A percentile compares a stretch with the other conserved stretches of the same genome.
These are phyloP conservation scores for Nakaseomyces bracarensis DNA, from an alignment of 1,139 yeast species.

Conservation along the genomic window DNA sequence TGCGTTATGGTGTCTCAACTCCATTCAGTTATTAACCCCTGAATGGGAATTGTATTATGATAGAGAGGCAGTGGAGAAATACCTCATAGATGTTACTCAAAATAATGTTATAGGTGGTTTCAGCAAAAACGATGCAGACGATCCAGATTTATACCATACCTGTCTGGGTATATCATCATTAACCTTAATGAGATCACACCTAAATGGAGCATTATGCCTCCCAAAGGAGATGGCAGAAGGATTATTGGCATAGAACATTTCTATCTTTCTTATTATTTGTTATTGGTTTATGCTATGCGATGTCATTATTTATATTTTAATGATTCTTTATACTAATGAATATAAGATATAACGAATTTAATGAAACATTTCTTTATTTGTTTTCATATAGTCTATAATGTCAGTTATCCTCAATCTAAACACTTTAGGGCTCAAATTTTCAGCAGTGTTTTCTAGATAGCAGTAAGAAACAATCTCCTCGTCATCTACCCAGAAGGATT, in stretches of 20 bases:
- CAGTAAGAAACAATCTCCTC: constrained; percentile 2
- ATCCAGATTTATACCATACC: constrained; percentile 69
- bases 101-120: constrained; percentile 71
- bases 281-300: neutral
- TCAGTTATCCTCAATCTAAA: neutral
- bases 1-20: constrained; percentile 76
- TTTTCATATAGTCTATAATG: neutral
- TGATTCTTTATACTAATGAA: neutral
- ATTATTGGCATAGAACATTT: neutral
- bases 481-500: neutral
- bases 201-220: constrained; percentile 28
- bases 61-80: constrained; percentile 35
- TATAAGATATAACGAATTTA: too few species aligned
- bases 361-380: neutral
- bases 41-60: constrained; percentile 34
- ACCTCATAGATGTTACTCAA: constrained; percentile 54
- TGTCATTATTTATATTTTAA: neutral
- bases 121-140: constrained; percentile 51
- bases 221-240: constrained; percentile 13
- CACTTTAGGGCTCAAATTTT: neutral
- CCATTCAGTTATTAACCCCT: constrained; percentile 38
- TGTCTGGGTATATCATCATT: constrained; percentile 54
- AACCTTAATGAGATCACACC: constrained; percentile 36
- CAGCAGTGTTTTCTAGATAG: neutral
- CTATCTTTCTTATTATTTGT: neutral